Percentiles rank a stretch among this genome's conserved stretches.
phyloP scores from a whole-genome alignment of 306 rosid species.

The Prunus kanzakura region DNA sequence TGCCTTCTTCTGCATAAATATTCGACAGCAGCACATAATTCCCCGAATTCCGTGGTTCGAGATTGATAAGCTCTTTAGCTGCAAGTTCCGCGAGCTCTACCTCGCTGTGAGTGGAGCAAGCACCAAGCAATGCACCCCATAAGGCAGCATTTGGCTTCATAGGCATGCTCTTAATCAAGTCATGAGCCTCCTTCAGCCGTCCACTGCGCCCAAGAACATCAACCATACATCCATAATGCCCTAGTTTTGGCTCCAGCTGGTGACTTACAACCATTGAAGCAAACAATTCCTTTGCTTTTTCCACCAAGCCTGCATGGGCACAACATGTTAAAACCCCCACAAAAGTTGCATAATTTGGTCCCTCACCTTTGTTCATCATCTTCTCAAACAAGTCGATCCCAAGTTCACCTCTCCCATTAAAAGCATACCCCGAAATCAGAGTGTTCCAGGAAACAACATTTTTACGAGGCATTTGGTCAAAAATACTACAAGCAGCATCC shows the following conservation, averaged over 20 bases:
- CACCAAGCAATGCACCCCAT: conserved; percentile 84
- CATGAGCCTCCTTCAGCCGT: conserved; percentile 51
- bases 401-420: conserved; percentile 66
- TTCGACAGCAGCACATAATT: conserved; percentile 76
- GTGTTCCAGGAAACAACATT: conserved; percentile 74
- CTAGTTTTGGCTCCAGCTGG: conserved; percentile 52
- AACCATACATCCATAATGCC: conserved; percentile 83
- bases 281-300: conserved; percentile 58
- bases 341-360: conserved; percentile 64
- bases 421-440: conserved; percentile 72
- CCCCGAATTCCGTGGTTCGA: conserved; percentile 85
- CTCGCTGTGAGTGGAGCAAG: conserved; percentile 71
- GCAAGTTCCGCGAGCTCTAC: conserved; percentile 58
- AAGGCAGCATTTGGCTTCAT: conserved; percentile 66
- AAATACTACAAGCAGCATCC: conserved; percentile 44
- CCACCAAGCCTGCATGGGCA: conserved; percentile 71
- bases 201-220: conserved; percentile 80
- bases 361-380: conserved; percentile 45
- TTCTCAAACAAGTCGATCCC: conserved; percentile 63
- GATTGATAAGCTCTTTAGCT: conserved; percentile 53
- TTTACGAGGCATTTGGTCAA: conserved; percentile 45
- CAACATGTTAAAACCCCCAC: conserved; percentile 68
- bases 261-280: conserved; percentile 45
- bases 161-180: conserved; percentile 65
- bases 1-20: conserved; percentile 72